Evolutionary conservation across 495 filamentous ascomycete genomes (phyloP), one percentile per base, ranked within the genome.

Genomic region (Penicillium subrubescens): DNA sequence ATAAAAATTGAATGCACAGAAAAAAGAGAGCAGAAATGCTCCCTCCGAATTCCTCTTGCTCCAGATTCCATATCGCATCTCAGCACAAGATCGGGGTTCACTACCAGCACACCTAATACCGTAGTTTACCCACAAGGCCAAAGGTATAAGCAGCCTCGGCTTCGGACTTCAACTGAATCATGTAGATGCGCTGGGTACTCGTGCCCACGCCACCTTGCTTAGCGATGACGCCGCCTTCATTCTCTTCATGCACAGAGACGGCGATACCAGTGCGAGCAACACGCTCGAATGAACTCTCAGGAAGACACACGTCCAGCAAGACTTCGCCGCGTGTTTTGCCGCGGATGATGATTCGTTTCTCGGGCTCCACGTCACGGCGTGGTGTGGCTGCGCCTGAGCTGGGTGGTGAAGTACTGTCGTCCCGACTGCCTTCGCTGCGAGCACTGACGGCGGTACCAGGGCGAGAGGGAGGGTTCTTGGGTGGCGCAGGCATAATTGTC

Each of bases 221-320:
- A 1, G 87, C 86, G 33, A 87, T 87, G 1, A 83, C 78, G 12
- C 91, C 92, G 27, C 90, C 91, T 25, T 88, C 81, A 44, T 88
- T 82, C 71, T 95, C 91, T 70, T 94, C 90, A 86, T 93, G 92
- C 12, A 98, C 89, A 60, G 88, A 93, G 54, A 96, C 83, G 15
- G 93, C 91, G 69, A 99, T 92, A 8, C 95, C 95, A 46, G 88
- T 90, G 54, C 89, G 81, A 0, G 90, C 94, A 33, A 97, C 82
- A 8, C 91, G 83, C 70, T 93, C 90, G 72, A 99, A 99, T 59
- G 89, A 91, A 65, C 84, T 89, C 74, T 91, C 90, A 5, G 89
- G 89, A 3, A 99, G 80, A 63, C 92, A 92, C 3, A 89, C 91
- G 74, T 99, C 95, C 0, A 98, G 79, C 63, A 96, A 71, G 14